phyloP scores from a whole-genome alignment of 2,329 filamentous ascomycete species.

The Berkeleyomyces rouxiae region DNA sequence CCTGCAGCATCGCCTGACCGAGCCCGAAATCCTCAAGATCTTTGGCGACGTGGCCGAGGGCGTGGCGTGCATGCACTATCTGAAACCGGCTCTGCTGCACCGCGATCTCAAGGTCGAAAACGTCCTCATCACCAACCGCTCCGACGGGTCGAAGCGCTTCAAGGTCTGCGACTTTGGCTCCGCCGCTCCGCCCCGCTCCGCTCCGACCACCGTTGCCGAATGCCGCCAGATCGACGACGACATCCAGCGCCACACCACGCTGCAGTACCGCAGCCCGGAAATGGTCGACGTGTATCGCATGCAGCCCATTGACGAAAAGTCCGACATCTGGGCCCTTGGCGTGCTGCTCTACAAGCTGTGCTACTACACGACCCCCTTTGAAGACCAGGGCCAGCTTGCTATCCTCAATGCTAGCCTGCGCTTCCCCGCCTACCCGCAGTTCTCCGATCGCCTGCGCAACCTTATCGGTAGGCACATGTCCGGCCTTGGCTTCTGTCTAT shows the following conservation, averaged over 20 bases:
- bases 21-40: constrained; percentile 93
- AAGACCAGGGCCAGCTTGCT: constrained; percentile 92
- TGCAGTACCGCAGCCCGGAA: constrained; percentile 94
- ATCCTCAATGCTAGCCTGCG: constrained; percentile 93
- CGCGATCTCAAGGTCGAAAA: constrained; percentile 97
- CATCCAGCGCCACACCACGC: constrained; percentile 87
- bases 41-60: constrained; percentile 93
- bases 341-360: constrained; percentile 95
- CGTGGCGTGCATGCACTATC: constrained; percentile 97
- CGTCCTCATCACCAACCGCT: constrained; percentile 60
- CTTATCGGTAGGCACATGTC: constrained; percentile 50
- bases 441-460: constrained; percentile 77
- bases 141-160: constrained; percentile 54
- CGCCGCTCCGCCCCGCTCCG: constrained; percentile 64
- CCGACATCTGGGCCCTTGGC: constrained; percentile 93
- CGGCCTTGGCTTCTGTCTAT: not conserved
- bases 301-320: constrained; percentile 94
- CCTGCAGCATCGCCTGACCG: constrained; percentile 85
- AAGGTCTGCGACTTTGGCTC: constrained; percentile 98
- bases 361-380: constrained; percentile 97
- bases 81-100: constrained; percentile 83
- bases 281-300: constrained; percentile 98
- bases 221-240: constrained; percentile 91
- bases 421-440: constrained; percentile 73
- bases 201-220: constrained; percentile 73